Percentiles rank a stretch among this genome's conserved stretches.
phyloP scores from a whole-genome alignment of 805 yeast species.

The Hanseniaspora mollemarum region DNA sequence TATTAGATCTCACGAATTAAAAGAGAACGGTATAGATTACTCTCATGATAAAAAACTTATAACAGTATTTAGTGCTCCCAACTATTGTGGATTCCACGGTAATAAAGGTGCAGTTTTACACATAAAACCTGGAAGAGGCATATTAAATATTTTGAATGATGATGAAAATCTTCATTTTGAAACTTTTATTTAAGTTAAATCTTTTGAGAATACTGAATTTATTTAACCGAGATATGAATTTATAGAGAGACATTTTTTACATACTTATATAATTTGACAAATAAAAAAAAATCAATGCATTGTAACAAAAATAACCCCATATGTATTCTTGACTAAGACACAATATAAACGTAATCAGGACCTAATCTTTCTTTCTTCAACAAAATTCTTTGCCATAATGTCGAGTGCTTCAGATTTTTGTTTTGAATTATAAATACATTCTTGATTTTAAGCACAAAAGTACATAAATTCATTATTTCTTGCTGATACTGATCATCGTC shows the following conservation, averaged over 20 bases:
- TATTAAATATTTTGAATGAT: conserved; percentile 33
- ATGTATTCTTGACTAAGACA: conserved; percentile 20
- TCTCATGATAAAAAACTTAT: conserved; percentile 80
- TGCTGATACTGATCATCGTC: background rate
- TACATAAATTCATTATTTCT: conserved; percentile 3
- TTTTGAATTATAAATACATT: background rate
- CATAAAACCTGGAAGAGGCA: conserved; percentile 35
- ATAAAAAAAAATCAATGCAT: background rate
- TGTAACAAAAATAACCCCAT: too few relatives aligned
- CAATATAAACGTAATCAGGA: conserved; percentile 20
- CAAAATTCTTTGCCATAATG: conserved; percentile 18
- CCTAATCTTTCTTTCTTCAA: conserved; percentile 26
- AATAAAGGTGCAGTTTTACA: conserved; percentile 85
- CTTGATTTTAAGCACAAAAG: conserved; percentile 1
- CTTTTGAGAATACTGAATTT: conserved; percentile 30
- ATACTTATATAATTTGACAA: background rate
- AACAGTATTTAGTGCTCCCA: conserved; percentile 97
- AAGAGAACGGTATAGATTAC: conserved; percentile 78
- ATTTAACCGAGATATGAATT: conserved; percentile 36
- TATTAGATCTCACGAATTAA: conserved; percentile 88
- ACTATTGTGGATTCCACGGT: conserved; percentile 87
- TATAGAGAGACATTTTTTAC: conserved; percentile 47
- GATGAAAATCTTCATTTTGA: conserved; percentile 41
- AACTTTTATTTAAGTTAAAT: conserved; percentile 35
- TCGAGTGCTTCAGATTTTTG: background rate